Evolutionary conservation across 148 eudicot genomes (phyloP).

Genomic region (Cornus florida): DNA sequence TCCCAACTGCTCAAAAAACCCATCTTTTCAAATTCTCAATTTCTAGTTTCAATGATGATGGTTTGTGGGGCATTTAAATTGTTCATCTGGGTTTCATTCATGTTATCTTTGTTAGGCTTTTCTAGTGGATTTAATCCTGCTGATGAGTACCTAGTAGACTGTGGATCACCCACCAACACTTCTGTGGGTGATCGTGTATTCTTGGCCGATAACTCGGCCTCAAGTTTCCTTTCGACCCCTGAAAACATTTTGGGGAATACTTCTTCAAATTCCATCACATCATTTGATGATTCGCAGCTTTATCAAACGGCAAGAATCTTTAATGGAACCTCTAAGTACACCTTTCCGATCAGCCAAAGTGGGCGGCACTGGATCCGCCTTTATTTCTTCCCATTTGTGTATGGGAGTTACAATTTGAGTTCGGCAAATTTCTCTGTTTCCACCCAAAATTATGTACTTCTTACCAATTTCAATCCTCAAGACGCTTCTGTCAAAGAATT

Average conservation of each 20-base stretch:
- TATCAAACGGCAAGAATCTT: constrained; percentile 72
- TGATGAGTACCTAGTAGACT: constrained; percentile 58
- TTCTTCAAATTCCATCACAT: constrained; percentile 39
- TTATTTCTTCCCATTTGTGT: constrained; percentile 64
- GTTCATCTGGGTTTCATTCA: constrained; percentile 26
- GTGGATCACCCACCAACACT: constrained; percentile 68
- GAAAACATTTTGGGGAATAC: constrained; percentile 46
- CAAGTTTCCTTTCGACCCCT: constrained; percentile 56
- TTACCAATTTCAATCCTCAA: constrained; percentile 50
- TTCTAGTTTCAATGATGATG: constrained; percentile 24
- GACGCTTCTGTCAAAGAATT: constrained; percentile 55
- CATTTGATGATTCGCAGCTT: constrained; percentile 40
- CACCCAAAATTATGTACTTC: constrained; percentile 48
- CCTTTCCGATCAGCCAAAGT: constrained; percentile 48
- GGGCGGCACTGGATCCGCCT: constrained; percentile 86
- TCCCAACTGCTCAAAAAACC: not conserved
- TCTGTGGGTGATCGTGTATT: constrained; percentile 58
- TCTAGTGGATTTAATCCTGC: constrained; percentile 36
- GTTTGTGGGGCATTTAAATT: constrained; percentile 22
- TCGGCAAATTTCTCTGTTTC: constrained; percentile 64
- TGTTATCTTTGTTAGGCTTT: constrained; percentile 29
- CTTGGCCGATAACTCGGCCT: constrained; percentile 52
- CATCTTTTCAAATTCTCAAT: not conserved
- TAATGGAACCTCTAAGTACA: constrained; percentile 49
- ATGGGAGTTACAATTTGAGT: constrained; percentile 39